A percentile compares a stretch with the other conserved stretches of the same genome.
phyloP scores from a whole-genome alignment of 768 basidiomycete genomes.

The Termitomyces titanicus region DNA sequence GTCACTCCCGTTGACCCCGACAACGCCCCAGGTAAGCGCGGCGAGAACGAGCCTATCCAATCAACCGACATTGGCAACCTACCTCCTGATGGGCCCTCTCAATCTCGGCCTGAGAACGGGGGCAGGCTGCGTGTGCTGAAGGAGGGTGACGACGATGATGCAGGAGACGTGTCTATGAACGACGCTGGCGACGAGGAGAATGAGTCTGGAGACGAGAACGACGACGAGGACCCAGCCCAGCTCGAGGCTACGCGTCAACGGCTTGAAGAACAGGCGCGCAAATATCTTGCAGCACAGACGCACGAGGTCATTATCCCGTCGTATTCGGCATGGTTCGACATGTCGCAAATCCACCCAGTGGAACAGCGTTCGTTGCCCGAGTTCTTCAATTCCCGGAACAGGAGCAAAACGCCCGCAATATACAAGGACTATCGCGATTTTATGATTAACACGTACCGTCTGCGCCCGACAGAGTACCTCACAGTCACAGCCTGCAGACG shows the following conservation, averaged over 20 bases:
- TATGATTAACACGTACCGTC: conserved; percentile 97
- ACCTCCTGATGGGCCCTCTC: conserved; percentile 34
- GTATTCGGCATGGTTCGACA: conserved; percentile 97
- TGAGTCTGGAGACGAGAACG: conserved; percentile 77
- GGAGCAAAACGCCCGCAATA: conserved; percentile 92
- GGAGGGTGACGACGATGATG: conserved; percentile 64
- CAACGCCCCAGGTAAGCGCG: conserved; percentile 77
- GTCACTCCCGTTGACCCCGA: conserved; percentile 76
- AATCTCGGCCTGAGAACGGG: conserved; percentile 39
- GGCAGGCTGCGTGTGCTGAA: conserved; percentile 40
- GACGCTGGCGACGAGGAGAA: conserved; percentile 73
- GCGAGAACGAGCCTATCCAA: conserved; percentile 82
- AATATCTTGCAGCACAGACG: conserved; percentile 95
- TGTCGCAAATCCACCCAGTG: conserved; percentile 89
- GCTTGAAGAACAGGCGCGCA: conserved; percentile 83
- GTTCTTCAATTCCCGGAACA: conserved; percentile 95
- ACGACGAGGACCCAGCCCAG: conserved; percentile 84
- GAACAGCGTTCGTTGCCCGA: conserved; percentile 93
- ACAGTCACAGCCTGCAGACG: conserved; percentile 96
- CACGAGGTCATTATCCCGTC: conserved; percentile 97
- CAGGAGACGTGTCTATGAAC: conserved; percentile 77
- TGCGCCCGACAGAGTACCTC: conserved; percentile 91
- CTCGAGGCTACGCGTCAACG: conserved; percentile 75
- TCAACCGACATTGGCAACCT: conserved; percentile 80
- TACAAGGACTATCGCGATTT: conserved; percentile 99